These are phyloP conservation scores for Fusarium proliferatum DNA, from an alignment of 2,329 filamentous ascomycete species.

Conservation along the genomic window DNA sequence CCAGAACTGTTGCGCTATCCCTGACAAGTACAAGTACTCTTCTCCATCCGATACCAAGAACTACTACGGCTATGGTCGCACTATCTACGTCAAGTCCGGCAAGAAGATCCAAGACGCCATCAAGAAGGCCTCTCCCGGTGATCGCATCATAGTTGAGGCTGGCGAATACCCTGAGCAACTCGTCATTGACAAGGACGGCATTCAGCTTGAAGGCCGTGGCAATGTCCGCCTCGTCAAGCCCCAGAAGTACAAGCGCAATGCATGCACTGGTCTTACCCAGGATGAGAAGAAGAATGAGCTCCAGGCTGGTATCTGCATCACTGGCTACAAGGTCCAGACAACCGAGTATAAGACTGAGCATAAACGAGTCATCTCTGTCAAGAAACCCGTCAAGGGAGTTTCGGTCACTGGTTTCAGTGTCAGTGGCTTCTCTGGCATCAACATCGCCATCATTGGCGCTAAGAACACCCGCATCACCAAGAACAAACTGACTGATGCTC, in stretches of 20 bases:
- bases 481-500: constrained; percentile 33
- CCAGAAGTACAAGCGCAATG: constrained; percentile 37
- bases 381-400: constrained; percentile 45
- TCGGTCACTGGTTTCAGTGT: constrained; percentile 50
- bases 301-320: constrained; percentile 50
- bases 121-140: constrained; percentile 42
- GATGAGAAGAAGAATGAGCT: constrained; percentile 23
- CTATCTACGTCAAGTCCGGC: constrained; percentile 27
- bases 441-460: constrained; percentile 51
- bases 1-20: constrained; percentile 23
- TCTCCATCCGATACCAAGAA: background rate
- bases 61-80: constrained; percentile 12
- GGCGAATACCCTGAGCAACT: constrained; percentile 52
- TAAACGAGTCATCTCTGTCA: constrained; percentile 43
- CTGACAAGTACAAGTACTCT: background rate
- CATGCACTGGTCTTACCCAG: constrained; percentile 47
- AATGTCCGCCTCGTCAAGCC: constrained; percentile 44
- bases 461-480: constrained; percentile 36
- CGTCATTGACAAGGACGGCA: constrained; percentile 48
- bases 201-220: constrained; percentile 47
- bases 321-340: constrained; percentile 44
- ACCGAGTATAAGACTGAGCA: constrained; percentile 46
- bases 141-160: constrained; percentile 47
- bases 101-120: constrained; percentile 49
- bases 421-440: constrained; percentile 48